Percentiles rank a stretch among this genome's conserved stretches.
These are phyloP conservation scores for Suillus hirtellus DNA, from an alignment of 768 basidiomycete genomes.

Conservation along the genomic window DNA sequence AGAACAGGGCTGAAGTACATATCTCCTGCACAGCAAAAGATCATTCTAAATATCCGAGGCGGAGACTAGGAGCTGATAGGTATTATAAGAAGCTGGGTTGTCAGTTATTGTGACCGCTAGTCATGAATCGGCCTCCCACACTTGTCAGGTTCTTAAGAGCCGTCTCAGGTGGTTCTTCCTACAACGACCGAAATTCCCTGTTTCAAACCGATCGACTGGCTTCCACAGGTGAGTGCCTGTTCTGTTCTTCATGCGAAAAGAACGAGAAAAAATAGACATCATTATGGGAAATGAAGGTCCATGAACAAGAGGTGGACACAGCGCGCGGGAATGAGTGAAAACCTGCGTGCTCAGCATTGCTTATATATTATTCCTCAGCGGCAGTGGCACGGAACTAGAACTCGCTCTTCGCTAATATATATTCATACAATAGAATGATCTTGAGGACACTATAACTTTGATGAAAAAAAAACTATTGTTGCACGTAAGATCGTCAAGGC, in stretches of 20 bases:
- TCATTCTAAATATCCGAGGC: not conserved
- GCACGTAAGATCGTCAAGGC: constrained; percentile 6
- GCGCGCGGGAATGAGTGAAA: not conserved
- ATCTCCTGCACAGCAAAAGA: constrained; percentile 18
- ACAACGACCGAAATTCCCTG: constrained; percentile 5
- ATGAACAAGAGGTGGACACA: not conserved
- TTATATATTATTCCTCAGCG: not conserved
- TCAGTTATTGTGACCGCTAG: not conserved
- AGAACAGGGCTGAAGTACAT: constrained; percentile 11
- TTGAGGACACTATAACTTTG: constrained; percentile 7
- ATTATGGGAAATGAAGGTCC: not conserved
- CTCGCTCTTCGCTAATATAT: not conserved
- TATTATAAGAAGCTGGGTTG: not conserved
- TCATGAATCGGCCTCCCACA: constrained; percentile 7
- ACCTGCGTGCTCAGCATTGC: not conserved
- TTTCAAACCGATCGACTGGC: not conserved
- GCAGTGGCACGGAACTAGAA: not conserved
- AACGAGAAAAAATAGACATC: not conserved
- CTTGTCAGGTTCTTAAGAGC: constrained; percentile 4
- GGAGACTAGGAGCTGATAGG: constrained; percentile 2
- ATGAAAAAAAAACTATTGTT: constrained; percentile 18
- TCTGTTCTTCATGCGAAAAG: not conserved
- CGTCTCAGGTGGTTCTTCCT: not conserved
- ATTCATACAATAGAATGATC: not conserved
- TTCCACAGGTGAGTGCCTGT: constrained; percentile 4